phyloP scores from a whole-genome alignment of 192 early-diverging fungal genomes.

The Backusella sp. region DNA sequence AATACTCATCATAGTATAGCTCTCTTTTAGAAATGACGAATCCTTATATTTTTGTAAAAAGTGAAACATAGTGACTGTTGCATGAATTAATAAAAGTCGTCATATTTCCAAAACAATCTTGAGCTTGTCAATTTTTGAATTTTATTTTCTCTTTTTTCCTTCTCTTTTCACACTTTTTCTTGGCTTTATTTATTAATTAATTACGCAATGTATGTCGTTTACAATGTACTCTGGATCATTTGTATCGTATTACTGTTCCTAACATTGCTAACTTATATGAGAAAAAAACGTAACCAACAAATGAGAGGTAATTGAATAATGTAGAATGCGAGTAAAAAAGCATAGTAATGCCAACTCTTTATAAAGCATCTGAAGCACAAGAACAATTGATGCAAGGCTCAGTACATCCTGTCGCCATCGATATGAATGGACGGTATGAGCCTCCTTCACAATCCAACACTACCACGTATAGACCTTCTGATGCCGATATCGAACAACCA shows the following conservation, averaged over 20 bases:
- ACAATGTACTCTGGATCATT: background rate
- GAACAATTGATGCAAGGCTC: background rate
- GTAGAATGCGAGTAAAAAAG: background rate
- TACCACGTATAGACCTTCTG: background rate
- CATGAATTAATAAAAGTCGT: background rate
- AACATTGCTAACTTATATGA: background rate
- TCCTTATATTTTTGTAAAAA: background rate
- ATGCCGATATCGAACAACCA: background rate
- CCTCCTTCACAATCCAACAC: background rate
- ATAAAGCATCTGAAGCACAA: background rate
- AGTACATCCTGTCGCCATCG: background rate
- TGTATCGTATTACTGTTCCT: background rate
- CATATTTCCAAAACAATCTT: background rate
- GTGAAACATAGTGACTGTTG: constrained; percentile 1
- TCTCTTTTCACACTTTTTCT: background rate
- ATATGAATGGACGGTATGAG: background rate
- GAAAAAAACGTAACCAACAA: background rate
- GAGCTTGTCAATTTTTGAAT: background rate
- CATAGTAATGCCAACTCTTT: background rate
- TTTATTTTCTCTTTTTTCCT: background rate
- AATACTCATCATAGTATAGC: background rate
- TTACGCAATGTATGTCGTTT: background rate
- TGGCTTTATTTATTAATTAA: background rate
- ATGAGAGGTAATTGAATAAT: background rate
- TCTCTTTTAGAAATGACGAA: background rate